phyloP scores from a whole-genome alignment of 306 rosid species.

The Benincasa hispida region DNA sequence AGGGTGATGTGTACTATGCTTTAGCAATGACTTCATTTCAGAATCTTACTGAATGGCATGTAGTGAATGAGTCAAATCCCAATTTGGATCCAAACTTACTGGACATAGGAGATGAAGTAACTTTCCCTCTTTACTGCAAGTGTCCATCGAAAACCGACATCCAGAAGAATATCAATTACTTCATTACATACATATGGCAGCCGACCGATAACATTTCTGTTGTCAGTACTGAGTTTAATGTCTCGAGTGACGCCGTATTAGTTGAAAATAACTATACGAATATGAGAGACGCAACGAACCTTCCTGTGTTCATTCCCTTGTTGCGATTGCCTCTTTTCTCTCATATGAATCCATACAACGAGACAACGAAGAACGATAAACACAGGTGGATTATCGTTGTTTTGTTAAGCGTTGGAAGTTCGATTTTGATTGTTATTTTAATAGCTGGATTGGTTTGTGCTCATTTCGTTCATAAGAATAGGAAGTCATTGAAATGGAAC shows the following conservation, averaged over 20 bases:
- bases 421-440: constrained; percentile 17
- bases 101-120: constrained; percentile 24
- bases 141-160: constrained; percentile 45
- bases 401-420: constrained; percentile 26
- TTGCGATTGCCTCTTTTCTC: constrained; percentile 34
- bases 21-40: constrained; percentile 28
- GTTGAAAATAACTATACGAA: constrained; percentile 27
- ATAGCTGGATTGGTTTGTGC: constrained; percentile 9
- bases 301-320: constrained; percentile 50
- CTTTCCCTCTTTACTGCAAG: constrained; percentile 52
- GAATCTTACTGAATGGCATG: constrained; percentile 44
- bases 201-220: constrained; percentile 27
- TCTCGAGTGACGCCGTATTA: constrained; percentile 23
- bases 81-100: constrained; percentile 22
- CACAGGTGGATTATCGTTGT: constrained; percentile 15
- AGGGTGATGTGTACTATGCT: constrained; percentile 29
- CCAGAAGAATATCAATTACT: constrained; percentile 22
- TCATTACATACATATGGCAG: constrained; percentile 63
- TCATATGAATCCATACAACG: constrained; percentile 15
- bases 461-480: constrained; percentile 19
- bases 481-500: constrained; percentile 17
- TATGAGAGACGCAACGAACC: constrained; percentile 22
- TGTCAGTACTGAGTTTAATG: constrained; percentile 38
- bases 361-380: constrained; percentile 1
- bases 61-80: constrained; percentile 27